Conservation (phyloP, 1,139 yeast species). For the Blastobotrys persicus region DNA sequence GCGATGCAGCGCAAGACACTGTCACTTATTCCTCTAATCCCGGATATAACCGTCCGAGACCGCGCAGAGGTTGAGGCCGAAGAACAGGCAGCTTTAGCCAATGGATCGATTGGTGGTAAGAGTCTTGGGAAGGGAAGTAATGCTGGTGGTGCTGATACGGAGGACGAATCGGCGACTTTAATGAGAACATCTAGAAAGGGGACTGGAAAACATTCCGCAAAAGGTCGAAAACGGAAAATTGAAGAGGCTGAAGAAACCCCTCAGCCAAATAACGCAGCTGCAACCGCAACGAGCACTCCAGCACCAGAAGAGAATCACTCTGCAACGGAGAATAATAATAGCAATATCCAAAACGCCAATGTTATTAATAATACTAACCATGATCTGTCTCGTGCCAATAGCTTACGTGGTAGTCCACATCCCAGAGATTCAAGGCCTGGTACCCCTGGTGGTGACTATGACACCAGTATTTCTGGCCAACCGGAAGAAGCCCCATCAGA, state of each 20-base stretch:
- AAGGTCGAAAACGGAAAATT: slow-evolving; percentile 30
- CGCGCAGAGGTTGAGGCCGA: slow-evolving; percentile 87
- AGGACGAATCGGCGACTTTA: slow-evolving; percentile 14
- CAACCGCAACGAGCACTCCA: slow-evolving; percentile 4
- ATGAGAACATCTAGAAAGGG: slow-evolving; percentile 23
- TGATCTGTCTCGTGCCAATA: slow-evolving; percentile 4
- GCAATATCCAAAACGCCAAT: neutral
- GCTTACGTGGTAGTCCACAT: neutral
- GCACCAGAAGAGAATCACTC: neutral
- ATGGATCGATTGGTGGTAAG: slow-evolving; percentile 33
- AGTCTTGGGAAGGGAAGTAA: slow-evolving; percentile 15
- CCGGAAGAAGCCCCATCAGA: slow-evolving; percentile 16
- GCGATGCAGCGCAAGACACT: slow-evolving; percentile 93
- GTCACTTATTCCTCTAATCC: slow-evolving; percentile 75
- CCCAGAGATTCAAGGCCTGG: slow-evolving; percentile 13
- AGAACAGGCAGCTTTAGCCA: slow-evolving; percentile 51
- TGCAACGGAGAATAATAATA: neutral
- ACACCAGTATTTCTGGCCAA: slow-evolving; percentile 16
- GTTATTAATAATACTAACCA: neutral
- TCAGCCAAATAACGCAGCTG: slow-evolving; percentile 6
- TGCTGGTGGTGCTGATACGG: slow-evolving; percentile 24
- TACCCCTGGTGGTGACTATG: slow-evolving; percentile 17
- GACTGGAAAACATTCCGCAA: slow-evolving; percentile 26
- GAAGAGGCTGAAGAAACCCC: slow-evolving; percentile 24
- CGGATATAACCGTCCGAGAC: slow-evolving; percentile 78